phyloP scores from a whole-genome alignment of 345 rosid species.

The Conringia planisiliqua region DNA sequence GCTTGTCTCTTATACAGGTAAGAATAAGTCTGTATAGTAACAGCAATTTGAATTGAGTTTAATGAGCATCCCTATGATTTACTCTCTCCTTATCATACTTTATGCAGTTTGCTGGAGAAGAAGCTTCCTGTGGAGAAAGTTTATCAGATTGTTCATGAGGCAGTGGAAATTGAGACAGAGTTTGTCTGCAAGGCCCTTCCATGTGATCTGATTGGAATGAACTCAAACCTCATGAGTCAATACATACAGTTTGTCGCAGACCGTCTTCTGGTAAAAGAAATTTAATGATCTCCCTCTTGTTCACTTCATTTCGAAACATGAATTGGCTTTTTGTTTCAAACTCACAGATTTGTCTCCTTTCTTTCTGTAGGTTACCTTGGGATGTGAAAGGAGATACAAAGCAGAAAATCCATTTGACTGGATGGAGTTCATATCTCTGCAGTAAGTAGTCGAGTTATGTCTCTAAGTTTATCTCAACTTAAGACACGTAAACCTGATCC shows the following conservation, averaged over 20 bases:
- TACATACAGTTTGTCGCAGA: constrained; percentile 90
- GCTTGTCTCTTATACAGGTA: constrained; percentile 91
- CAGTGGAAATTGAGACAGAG: constrained; percentile 83
- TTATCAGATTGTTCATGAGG: constrained; percentile 63
- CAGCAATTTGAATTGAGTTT: not conserved
- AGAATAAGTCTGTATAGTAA: not conserved
- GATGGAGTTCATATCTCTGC: constrained; percentile 97
- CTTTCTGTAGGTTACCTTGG: constrained; percentile 60
- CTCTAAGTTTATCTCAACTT: not conserved
- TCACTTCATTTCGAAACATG: not conserved
- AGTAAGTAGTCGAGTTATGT: constrained; percentile 46
- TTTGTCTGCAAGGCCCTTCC: constrained; percentile 93
- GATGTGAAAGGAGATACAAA: constrained; percentile 58
- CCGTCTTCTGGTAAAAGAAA: constrained; percentile 65
- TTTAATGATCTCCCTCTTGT: not conserved
- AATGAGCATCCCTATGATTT: not conserved
- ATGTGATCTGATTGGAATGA: constrained; percentile 88
- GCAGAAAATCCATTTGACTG: constrained; percentile 87
- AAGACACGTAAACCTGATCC: not conserved
- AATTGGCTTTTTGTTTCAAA: not conserved
- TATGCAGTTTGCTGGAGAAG: constrained; percentile 59
- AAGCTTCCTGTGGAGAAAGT: constrained; percentile 60
- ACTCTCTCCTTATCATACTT: not conserved
- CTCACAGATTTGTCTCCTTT: not conserved
- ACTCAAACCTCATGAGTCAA: constrained; percentile 82